Evolutionary conservation across 2,329 filamentous ascomycete genomes (phyloP), one percentile per base, ranked within the genome.

Genomic region (Trichoderma koningiopsis): DNA sequence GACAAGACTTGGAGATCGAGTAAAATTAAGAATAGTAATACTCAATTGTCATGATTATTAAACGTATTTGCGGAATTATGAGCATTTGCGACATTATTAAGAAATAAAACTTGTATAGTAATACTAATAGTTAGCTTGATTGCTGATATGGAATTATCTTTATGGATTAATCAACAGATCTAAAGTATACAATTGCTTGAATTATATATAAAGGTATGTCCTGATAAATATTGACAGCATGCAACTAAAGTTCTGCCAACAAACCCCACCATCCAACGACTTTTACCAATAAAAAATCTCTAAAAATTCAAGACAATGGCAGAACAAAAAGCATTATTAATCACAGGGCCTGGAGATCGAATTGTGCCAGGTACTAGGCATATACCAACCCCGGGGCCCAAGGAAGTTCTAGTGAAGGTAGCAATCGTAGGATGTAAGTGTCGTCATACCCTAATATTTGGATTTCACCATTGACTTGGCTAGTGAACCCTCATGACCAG

Each of bases 401-500:
- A 40, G 10, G 60, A 63, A n/a, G 47, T 63, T 6, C 27, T 63
- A 14, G 60, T 63, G 8, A 63, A 63, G 60, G 16, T 63, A 7
- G 13, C 31, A 22, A 63, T 63, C 4, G 60, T 10, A 6, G 60
- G 60, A 55, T 63, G 60, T 63, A 37, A 3, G 60, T 63, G 27
- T 14, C 0, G 16, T 16, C 5, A 49, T 16, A n/a, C 6, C 24
- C 29, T 7, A 11, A 0, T 3, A 7, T 3, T 13, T 22, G 5
- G 10, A 6, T 22, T 52, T 14, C n/a, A 49, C 11, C 22, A 49
- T 1, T 49, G n/a, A 49, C 47, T 13, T 11, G 19, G 3, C 11
- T 24, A 49, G 47, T 49, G 22, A 49, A 49, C 5, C 47, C 47
- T 2, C 47, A 49, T 13, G 47, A 49, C 11, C 19, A 24, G 11